Evolutionary conservation across 257 asterid genomes (phyloP).

Genomic region (Mentha longifolia): DNA sequence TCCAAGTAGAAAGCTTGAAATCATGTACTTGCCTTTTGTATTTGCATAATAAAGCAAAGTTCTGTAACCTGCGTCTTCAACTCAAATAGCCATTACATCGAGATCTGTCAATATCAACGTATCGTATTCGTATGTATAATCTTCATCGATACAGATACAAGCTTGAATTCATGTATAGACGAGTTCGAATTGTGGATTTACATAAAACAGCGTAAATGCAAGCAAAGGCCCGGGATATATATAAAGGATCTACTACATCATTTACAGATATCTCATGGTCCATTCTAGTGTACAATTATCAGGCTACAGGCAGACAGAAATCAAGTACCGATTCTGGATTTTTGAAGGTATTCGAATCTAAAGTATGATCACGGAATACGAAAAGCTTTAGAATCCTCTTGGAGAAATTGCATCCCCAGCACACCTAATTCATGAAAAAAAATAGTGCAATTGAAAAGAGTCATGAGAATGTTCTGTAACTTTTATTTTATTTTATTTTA

Average conservation of each 20-base stretch:
- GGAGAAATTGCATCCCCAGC: conserved; percentile 12
- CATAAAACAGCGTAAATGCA: conserved; percentile 19
- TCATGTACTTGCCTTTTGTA: conserved; percentile 12
- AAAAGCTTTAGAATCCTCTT: neutral
- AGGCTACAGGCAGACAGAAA: neutral
- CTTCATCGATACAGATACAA: neutral
- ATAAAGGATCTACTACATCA: neutral
- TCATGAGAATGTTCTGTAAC: neutral
- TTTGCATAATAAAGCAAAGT: neutral
- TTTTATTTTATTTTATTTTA: too few species aligned
- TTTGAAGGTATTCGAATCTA: conserved; percentile 7
- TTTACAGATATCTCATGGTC: conserved; percentile 32
- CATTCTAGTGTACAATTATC: conserved; percentile 25
- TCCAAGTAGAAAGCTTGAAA: neutral
- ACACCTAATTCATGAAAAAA: conserved; percentile 28
- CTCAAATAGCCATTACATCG: neutral
- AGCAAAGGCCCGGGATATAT: neutral
- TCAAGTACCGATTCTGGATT: conserved; percentile 8
- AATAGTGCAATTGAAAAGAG: neutral
- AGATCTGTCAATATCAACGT: neutral
- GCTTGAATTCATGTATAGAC: too few species aligned
- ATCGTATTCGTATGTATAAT: neutral
- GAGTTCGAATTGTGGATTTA: neutral
- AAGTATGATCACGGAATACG: conserved; percentile 6
- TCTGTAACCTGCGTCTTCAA: neutral